A percentile compares a stretch with the other conserved stretches of the same genome.
These are phyloP conservation scores for Tulasnella sp. DNA, from an alignment of 768 basidiomycete genomes.

Conservation along the genomic window DNA sequence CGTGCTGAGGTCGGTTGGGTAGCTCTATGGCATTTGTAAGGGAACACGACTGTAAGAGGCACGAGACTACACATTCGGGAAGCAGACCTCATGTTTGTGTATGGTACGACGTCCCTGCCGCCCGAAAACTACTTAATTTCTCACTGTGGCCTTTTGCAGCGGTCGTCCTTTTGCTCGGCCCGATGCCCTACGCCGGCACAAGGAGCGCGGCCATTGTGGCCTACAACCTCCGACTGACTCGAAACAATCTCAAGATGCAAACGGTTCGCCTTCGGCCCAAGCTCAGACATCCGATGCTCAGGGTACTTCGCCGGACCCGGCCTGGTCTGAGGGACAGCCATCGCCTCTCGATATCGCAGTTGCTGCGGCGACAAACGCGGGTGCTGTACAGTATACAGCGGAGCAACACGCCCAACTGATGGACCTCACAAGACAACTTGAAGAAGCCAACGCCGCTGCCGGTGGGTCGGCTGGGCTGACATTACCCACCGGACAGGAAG, in stretches of 20 bases:
- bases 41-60: conserved; percentile 15
- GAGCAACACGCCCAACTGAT: conserved; percentile 2
- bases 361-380: background rate
- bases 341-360: background rate
- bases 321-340: background rate
- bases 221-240: background rate
- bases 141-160: background rate
- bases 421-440: background rate
- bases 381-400: background rate
- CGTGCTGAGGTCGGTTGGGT: background rate
- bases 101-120: background rate
- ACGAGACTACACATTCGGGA: conserved; percentile 11
- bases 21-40: conserved; percentile 10
- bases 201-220: conserved; percentile 9
- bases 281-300: background rate
- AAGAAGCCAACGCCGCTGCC: too few relatives aligned
- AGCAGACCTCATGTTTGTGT: background rate
- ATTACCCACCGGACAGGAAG: too few relatives aligned
- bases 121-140: background rate
- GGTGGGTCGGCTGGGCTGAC: too few relatives aligned
- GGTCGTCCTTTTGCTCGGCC: conserved; percentile 13
- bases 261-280: background rate
- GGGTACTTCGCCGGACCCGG: background rate
- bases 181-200: conserved; percentile 11
- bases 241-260: background rate